These are phyloP conservation scores for Rubia peregrina DNA, from an alignment of 305 asterid species.

Conservation along the genomic window DNA sequence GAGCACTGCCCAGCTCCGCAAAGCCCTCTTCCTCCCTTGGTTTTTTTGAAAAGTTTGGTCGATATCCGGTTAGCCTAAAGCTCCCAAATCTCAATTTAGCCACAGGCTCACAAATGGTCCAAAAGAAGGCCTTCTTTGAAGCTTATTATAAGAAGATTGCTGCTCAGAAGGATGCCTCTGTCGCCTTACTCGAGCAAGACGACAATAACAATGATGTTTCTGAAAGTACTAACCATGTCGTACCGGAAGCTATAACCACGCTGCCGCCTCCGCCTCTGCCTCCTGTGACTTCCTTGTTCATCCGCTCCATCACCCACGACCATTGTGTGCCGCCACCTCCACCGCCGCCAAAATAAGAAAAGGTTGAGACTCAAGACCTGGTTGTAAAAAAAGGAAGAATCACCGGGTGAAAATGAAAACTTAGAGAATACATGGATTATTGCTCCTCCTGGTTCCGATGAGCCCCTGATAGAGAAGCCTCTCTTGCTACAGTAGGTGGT, in stretches of 20 bases:
- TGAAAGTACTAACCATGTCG: neutral
- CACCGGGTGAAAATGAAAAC: slow-evolving; percentile 7
- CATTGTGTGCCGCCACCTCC: neutral
- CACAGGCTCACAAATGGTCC: too few relatives aligned
- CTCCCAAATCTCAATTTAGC: too few relatives aligned
- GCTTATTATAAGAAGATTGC: slow-evolving; percentile 94
- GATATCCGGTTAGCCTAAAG: too few relatives aligned
- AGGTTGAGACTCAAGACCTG: slow-evolving; percentile 13
- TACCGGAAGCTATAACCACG: slow-evolving; percentile 7
- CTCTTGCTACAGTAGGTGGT: slow-evolving; percentile 40
- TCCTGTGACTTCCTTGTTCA: slow-evolving; percentile 14
- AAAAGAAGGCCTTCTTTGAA: slow-evolving; percentile 91
- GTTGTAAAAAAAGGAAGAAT: slow-evolving; percentile 13
- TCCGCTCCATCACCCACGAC: slow-evolving; percentile 11
- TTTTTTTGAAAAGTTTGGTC: too few relatives aligned
- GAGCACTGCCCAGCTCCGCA: too few relatives aligned
- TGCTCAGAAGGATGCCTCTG: slow-evolving; percentile 76
- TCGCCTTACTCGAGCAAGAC: slow-evolving; percentile 57
- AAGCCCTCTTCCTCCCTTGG: too few relatives aligned
- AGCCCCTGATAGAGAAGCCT: slow-evolving; percentile 53
- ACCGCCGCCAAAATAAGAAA: slow-evolving; percentile 7
- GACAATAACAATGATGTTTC: slow-evolving; percentile 14
- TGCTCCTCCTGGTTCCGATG: slow-evolving; percentile 32
- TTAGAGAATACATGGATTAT: slow-evolving; percentile 25
- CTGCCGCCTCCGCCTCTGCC: slow-evolving; percentile 12